Evolutionary conservation across 1,284 basidiomycete species (phyloP).

Genomic region (Sphaerobolus stellatus): DNA sequence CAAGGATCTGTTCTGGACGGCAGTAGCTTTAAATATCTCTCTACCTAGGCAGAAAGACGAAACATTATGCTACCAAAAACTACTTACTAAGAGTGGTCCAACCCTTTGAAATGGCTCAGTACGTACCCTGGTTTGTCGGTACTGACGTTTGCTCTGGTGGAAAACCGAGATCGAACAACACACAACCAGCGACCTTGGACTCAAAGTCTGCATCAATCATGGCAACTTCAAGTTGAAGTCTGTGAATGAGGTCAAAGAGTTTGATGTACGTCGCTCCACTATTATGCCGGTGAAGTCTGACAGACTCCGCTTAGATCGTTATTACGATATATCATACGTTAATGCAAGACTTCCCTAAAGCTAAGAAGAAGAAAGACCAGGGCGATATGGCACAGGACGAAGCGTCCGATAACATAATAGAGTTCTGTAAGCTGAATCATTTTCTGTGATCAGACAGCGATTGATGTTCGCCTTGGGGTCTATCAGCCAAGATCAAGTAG

Average conservation of each 20-base stretch:
- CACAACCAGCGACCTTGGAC: slow-evolving; percentile 58
- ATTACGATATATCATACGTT: slow-evolving; percentile 71
- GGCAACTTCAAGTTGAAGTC: slow-evolving; percentile 62
- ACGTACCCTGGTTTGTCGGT: no score
- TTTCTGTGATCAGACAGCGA: neutral
- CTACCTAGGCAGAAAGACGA: no score
- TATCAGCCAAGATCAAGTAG: slow-evolving; percentile 55
- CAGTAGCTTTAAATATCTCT: no score
- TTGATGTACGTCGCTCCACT: slow-evolving; percentile 48
- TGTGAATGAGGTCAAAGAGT: slow-evolving; percentile 43
- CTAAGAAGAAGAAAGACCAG: slow-evolving; percentile 41
- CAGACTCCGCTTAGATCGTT: slow-evolving; percentile 42
- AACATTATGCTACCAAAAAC: no score
- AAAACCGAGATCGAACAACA: slow-evolving; percentile 66
- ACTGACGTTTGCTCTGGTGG: slow-evolving; percentile 45
- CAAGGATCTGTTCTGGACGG: no score
- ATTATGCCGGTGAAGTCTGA: slow-evolving; percentile 7
- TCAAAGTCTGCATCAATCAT: slow-evolving; percentile 63
- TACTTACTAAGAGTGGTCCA: no score
- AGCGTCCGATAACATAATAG: slow-evolving; percentile 13
- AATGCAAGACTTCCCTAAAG: slow-evolving; percentile 51
- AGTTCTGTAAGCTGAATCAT: neutral
- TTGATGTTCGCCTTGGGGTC: slow-evolving; percentile 40
- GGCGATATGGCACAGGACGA: slow-evolving; percentile 33
- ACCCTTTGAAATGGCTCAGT: no score